Percentiles rank a stretch among this genome's conserved stretches.
phyloP scores from a whole-genome alignment of 1,139 yeast species.

The Suhomyces choctaworum region DNA sequence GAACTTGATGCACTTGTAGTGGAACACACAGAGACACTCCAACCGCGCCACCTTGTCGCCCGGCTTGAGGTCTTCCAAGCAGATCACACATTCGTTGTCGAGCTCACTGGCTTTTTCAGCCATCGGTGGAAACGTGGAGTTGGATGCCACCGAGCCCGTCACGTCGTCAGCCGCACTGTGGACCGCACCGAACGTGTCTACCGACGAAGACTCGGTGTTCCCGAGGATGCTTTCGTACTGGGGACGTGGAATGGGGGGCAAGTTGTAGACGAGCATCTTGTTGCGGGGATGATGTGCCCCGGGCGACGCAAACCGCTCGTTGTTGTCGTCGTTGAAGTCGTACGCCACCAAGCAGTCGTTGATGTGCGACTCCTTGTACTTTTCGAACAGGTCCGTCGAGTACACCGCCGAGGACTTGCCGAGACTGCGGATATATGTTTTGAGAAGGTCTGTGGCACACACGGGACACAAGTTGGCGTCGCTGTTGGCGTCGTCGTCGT shows the following conservation, averaged over 20 bases:
- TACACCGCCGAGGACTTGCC: conserved; percentile 22
- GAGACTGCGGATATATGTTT: conserved; percentile 46
- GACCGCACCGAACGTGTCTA: conserved; percentile 10
- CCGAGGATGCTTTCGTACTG: conserved; percentile 36
- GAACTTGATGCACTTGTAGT: conserved; percentile 81
- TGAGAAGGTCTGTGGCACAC: conserved; percentile 53
- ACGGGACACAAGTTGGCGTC: conserved; percentile 42
- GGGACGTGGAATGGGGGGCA: conserved; percentile 57
- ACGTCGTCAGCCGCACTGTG: conserved; percentile 1
- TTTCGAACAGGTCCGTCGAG: conserved; percentile 39
- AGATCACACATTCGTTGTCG: conserved; percentile 83
- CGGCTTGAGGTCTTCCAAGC: conserved; percentile 81
- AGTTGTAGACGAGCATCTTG: conserved; percentile 81
- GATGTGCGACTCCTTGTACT: conserved; percentile 65
- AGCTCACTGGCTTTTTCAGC: conserved; percentile 28
- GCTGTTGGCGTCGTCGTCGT: conserved; percentile 30
- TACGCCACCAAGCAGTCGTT: conserved; percentile 64
- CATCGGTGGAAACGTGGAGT: conserved; percentile 23
- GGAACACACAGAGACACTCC: conserved; percentile 93
- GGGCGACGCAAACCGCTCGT: conserved; percentile 42
- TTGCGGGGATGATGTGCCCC: conserved; percentile 51
- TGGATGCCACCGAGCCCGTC: conserved; percentile 29
- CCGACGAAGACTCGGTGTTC: conserved; percentile 9
- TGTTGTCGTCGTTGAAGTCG: conserved; percentile 62
- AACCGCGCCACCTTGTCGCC: conserved; percentile 90